Evolutionary conservation across 2,329 filamentous ascomycete species (phyloP).

Genomic region (Xylariaceae sp.): DNA sequence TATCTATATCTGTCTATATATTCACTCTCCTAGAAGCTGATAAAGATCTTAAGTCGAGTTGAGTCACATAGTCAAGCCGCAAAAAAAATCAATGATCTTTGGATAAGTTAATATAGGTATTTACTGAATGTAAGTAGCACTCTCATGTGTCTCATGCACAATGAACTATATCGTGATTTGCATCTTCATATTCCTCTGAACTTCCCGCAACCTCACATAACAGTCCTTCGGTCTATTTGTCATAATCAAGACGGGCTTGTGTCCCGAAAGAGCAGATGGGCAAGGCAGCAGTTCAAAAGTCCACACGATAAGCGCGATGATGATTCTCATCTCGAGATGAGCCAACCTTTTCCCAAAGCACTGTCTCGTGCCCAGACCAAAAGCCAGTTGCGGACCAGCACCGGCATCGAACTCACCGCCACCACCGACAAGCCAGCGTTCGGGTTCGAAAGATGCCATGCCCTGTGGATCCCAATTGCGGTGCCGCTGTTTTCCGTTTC

Average conservation of each 20-base stretch:
- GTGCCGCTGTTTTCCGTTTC: background rate
- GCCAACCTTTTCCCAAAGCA: slow-evolving; percentile 39
- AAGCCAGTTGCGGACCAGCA: slow-evolving; percentile 35
- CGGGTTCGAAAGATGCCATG: background rate
- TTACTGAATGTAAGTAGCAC: too few species aligned
- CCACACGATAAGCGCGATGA: slow-evolving; percentile 33
- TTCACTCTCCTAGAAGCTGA: too few species aligned
- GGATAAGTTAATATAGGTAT: too few species aligned
- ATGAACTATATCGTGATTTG: too few species aligned
- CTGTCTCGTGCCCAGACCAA: slow-evolving; percentile 35
- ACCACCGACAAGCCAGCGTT: background rate
- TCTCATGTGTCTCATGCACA: too few species aligned
- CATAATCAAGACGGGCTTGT: background rate
- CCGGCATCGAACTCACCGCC: slow-evolving; percentile 25
- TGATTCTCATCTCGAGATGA: slow-evolving; percentile 29
- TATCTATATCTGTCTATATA: too few species aligned
- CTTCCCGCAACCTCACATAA: background rate
- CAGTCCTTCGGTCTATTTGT: background rate
- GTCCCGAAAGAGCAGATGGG: background rate
- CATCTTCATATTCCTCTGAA: too few species aligned
- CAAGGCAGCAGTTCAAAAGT: slow-evolving; percentile 29
- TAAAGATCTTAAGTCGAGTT: too few species aligned
- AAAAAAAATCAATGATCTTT: too few species aligned
- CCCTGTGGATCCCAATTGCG: background rate
- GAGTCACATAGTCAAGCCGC: too few species aligned